Evolutionary conservation across 2,329 filamentous ascomycete genomes (phyloP).

Genomic region (Colletotrichum simmondsii): DNA sequence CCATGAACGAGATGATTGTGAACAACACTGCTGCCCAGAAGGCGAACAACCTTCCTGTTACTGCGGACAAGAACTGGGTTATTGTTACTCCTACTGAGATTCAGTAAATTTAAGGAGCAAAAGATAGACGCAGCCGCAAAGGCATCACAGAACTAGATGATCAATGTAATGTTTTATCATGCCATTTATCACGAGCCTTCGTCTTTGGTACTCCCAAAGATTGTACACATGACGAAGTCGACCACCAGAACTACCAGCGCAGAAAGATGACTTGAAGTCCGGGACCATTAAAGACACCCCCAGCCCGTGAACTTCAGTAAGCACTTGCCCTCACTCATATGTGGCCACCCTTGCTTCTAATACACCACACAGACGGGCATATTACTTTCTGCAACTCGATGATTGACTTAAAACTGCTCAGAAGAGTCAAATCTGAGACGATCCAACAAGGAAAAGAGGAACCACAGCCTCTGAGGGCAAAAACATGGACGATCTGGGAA

Average conservation of each 20-base stretch:
- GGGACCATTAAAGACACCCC: no score
- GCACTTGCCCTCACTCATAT: no score
- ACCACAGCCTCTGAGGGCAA: not conserved
- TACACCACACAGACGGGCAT: no score
- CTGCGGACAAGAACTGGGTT: constrained; percentile 58
- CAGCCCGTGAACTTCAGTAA: no score
- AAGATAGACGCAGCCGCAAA: not conserved
- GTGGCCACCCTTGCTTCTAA: no score
- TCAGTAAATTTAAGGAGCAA: constrained; percentile 35
- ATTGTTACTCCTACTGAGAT: constrained; percentile 52
- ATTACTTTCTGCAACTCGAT: no score
- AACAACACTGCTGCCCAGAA: constrained; percentile 47
- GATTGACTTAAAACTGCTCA: no score
- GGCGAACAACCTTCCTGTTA: constrained; percentile 48
- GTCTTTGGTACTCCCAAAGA: no score
- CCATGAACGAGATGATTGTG: constrained; percentile 50
- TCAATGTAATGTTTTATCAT: not conserved
- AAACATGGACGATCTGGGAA: constrained; percentile 12
- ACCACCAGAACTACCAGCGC: no score
- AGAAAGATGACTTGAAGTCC: no score
- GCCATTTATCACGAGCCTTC: rapidly evolving
- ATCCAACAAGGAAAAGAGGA: not conserved
- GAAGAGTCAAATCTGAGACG: no score
- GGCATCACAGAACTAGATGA: not conserved
- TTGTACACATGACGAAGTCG: no score